phyloP scores from a whole-genome alignment of 139 green algal genomes.

The Microglena sp. region DNA sequence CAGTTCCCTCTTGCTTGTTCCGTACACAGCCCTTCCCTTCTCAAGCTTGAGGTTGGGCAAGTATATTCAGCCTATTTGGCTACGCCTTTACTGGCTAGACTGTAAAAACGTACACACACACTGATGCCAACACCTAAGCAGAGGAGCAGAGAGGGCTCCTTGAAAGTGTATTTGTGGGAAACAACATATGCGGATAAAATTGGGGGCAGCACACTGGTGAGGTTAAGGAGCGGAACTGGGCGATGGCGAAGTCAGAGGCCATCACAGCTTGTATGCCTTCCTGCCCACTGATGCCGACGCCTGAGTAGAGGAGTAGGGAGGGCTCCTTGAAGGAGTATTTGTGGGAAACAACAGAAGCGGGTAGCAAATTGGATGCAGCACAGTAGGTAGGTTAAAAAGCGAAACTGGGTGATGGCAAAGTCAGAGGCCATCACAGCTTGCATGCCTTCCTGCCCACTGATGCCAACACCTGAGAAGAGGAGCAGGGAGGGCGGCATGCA shows the following conservation, averaged over 20 bases:
- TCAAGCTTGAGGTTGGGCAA: too few species aligned
- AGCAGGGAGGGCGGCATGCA: too few species aligned
- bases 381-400: constrained; percentile 71
- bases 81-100: constrained; percentile 84
- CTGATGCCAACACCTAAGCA: constrained; percentile 94
- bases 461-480: constrained; percentile 94
- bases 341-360: too few species aligned
- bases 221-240: constrained; percentile 90
- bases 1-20: too few species aligned
- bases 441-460: constrained; percentile 93
- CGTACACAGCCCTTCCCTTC: too few species aligned
- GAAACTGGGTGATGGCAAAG: constrained; percentile 96
- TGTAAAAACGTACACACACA: constrained; percentile 91
- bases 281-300: constrained; percentile 92
- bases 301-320: too few species aligned
- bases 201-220: too few species aligned
- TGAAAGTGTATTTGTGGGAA: too few species aligned
- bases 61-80: constrained; percentile 72
- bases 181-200: too few species aligned
- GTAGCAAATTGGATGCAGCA: too few species aligned
- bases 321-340: too few species aligned
- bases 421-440: constrained; percentile 89
- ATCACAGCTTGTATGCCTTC: constrained; percentile 95
- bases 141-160: too few species aligned
- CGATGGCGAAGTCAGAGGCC: constrained; percentile 89